Evolutionary conservation across 805 yeast species (phyloP).

Genomic region (Cyberlindnera mycetangii): DNA sequence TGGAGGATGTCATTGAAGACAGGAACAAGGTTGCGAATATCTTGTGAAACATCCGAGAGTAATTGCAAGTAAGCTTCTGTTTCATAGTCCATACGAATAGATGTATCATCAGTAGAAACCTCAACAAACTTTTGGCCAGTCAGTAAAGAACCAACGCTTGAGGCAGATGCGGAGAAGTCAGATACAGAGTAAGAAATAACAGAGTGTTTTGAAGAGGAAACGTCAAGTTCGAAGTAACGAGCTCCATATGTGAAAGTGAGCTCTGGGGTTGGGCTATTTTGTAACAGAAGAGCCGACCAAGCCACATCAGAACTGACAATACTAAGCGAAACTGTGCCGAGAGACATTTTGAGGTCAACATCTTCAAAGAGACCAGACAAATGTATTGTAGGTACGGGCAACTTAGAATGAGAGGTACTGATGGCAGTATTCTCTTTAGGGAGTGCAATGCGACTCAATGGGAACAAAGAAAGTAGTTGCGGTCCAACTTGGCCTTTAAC

Average conservation of each 20-base stretch:
- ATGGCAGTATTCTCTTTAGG: background rate
- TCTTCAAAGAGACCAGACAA: constrained; percentile 10
- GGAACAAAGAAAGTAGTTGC: constrained; percentile 6
- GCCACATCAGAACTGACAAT: constrained; percentile 11
- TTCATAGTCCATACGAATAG: constrained; percentile 10
- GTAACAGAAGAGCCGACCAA: background rate
- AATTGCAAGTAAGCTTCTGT: constrained; percentile 7
- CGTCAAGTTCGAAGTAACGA: constrained; percentile 15
- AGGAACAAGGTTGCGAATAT: constrained; percentile 1
- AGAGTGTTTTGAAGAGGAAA: constrained; percentile 9
- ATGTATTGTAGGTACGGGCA: background rate
- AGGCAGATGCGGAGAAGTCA: constrained; percentile 2
- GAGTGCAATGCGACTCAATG: constrained; percentile 4
- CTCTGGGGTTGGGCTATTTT: background rate
- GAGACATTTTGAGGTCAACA: constrained; percentile 11
- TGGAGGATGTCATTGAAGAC: background rate
- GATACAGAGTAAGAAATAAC: constrained; percentile 15
- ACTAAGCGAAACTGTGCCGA: constrained; percentile 7
- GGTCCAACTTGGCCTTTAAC: constrained; percentile 11
- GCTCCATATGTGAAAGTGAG: constrained; percentile 8
- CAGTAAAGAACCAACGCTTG: background rate
- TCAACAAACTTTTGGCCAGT: constrained; percentile 6
- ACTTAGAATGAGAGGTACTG: background rate
- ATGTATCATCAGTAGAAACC: constrained; percentile 7
- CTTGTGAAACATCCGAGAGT: constrained; percentile 3